Evolutionary conservation across 192 early-diverging fungal genomes (phyloP), one percentile per base, ranked within the genome.

Genomic region (Entomortierella lignicola): DNA sequence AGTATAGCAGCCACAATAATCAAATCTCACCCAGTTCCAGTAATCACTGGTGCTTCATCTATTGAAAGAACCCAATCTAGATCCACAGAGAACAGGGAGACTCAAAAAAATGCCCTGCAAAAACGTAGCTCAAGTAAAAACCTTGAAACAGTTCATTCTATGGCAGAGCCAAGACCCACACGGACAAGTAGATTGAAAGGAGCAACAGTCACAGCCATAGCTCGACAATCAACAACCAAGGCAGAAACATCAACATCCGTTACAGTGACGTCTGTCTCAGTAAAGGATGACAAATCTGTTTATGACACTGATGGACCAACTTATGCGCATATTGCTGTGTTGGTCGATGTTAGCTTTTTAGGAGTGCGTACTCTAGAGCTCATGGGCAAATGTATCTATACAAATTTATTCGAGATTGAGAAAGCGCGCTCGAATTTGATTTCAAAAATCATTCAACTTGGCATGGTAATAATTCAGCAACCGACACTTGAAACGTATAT

Each of bases 351-450:
- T 43, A 58, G 75, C 17, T 79, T 79, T 25, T 25, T 79, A 12
- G 34, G 60, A 1, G 41, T 79, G 4, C 27, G 55, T 15, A 37
- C 57, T 1, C 43, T 79, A 29, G 75, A 79, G 41, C 18, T 37
- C 0, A 53, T 79, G 44, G 59, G 58, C 18, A 21, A 17, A 1
- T 30, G 32, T 4, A 32, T 55, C 1, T 20, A 67, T 1, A 50
- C 55, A 3, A 51, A 8, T 0, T 32, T 65, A n/a, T 79, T 88
- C 32, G 87, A 88, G 43, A 69, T 88, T 25, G 85, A 86, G 58
- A 88, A 88, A 30, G 81, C 85, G 20, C 63, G 72, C 5, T 88
- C 85, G 4, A 88, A 88, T 43, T 29, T 88, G 8, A 84, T 83
- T 21, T 67, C 84, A 27, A 88, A 85, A 59, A 66, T 84, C 18